Evolutionary conservation across 1,284 basidiomycete genomes (phyloP).

Genomic region (Cryptococcus floricola): DNA sequence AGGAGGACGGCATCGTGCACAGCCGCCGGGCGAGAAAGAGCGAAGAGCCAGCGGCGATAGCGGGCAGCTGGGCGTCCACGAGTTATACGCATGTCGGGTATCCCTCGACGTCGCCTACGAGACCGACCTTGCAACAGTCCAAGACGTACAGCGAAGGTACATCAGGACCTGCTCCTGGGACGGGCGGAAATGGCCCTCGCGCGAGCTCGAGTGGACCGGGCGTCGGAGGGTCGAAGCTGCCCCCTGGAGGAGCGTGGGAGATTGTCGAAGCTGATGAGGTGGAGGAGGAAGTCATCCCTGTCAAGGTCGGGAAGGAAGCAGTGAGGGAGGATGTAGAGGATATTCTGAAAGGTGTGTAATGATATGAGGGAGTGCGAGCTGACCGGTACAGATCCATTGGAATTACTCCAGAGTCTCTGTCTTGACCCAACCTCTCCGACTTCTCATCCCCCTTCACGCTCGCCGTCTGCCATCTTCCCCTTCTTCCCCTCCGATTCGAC

Average conservation of each 20-base stretch:
- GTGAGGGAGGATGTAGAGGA: conserved; percentile 65
- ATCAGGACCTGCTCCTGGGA: conserved; percentile 30
- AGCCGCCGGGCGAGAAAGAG: neutral
- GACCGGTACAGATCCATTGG: conserved; percentile 57
- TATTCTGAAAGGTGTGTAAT: conserved; percentile 63
- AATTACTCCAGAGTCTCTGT: conserved; percentile 32
- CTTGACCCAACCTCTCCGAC: conserved; percentile 20
- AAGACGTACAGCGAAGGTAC: conserved; percentile 33
- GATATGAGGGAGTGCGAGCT: conserved; percentile 16
- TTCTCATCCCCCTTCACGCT: conserved; percentile 8
- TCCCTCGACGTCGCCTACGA: conserved; percentile 11
- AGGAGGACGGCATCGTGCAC: conserved; percentile 53
- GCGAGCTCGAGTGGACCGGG: neutral
- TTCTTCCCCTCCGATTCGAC: conserved; percentile 24
- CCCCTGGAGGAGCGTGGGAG: conserved; percentile 47
- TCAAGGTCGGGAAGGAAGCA: conserved; percentile 51
- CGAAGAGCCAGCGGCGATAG: conserved; percentile 7
- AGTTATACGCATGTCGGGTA: conserved; percentile 29
- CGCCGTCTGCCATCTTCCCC: conserved; percentile 27
- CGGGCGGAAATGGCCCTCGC: neutral
- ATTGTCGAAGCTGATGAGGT: conserved; percentile 38
- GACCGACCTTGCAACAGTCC: conserved; percentile 16
- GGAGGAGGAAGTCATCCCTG: conserved; percentile 19
- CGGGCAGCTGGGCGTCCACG: conserved; percentile 35
- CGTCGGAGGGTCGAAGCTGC: conserved; percentile 21